Percentiles rank a stretch among this genome's conserved stretches.
phyloP scores from a whole-genome alignment of 768 basidiomycete genomes.

The Psilocybe sp. region DNA sequence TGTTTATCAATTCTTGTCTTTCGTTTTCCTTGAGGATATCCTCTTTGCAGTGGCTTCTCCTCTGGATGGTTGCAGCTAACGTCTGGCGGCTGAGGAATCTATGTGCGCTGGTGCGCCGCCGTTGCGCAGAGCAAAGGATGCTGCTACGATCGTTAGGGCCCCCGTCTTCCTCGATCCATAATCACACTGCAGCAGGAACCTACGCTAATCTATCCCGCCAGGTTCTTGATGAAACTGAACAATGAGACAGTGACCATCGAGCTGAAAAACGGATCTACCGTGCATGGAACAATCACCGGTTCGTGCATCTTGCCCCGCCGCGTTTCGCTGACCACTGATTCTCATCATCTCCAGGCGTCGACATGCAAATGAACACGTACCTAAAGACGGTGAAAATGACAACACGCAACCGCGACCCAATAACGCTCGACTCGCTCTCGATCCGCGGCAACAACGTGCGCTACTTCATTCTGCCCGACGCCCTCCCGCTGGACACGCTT shows the following conservation, averaged over 20 bases:
- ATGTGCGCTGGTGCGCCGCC: not conserved
- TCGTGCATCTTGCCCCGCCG: conserved; percentile 19
- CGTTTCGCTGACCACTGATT: not conserved
- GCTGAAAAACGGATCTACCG: conserved; percentile 93
- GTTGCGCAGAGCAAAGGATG: not conserved
- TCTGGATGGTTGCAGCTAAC: not conserved
- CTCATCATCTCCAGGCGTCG: conserved; percentile 65
- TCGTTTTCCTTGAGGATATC: conserved; percentile 1
- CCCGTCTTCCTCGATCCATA: not conserved
- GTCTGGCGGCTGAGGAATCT: not conserved
- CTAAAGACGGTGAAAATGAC: conserved; percentile 98
- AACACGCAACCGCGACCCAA: conserved; percentile 84
- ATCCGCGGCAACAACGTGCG: conserved; percentile 97
- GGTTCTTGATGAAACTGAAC: conserved; percentile 99
- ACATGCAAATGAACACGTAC: conserved; percentile 99
- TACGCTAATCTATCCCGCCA: conserved; percentile 27
- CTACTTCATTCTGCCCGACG: conserved; percentile 97
- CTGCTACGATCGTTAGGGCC: not conserved
- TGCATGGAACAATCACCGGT: conserved; percentile 98
- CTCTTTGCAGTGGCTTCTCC: not conserved
- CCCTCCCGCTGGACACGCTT: conserved; percentile 92
- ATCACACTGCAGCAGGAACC: not conserved
- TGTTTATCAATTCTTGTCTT: conserved; percentile 17
- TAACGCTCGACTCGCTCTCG: conserved; percentile 84
- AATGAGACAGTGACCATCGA: conserved; percentile 99